These are phyloP conservation scores for Gypsophila paniculata DNA, from an alignment of 179 eudicot genomes.

Conservation along the genomic window DNA sequence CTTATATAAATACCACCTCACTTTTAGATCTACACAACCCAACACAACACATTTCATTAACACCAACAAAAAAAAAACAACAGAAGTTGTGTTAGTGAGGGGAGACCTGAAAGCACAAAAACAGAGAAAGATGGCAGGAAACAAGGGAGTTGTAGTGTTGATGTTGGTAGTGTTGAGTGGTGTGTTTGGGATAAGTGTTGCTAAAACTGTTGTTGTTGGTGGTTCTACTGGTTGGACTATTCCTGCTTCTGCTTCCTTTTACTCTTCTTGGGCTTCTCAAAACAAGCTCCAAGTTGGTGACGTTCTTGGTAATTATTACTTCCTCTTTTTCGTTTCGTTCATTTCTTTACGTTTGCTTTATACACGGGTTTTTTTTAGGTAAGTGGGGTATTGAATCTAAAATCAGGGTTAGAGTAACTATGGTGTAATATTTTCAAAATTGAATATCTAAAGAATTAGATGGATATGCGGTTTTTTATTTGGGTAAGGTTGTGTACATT, in stretches of 20 bases:
- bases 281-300: constrained; percentile 34
- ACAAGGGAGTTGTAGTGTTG: constrained; percentile 9
- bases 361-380: no score
- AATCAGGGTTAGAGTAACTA: no score
- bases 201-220: constrained; percentile 35
- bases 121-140: constrained; percentile 25
- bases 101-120: neutral
- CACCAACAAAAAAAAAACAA: constrained; percentile 11
- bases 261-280: constrained; percentile 38
- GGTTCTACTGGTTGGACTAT: constrained; percentile 40
- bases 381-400: no score
- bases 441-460: no score
- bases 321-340: neutral
- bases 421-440: no score
- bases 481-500: no score
- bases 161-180: constrained; percentile 21
- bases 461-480: no score
- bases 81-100: no score
- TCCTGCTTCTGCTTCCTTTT: constrained; percentile 24
- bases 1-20: constrained; percentile 10
- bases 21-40: neutral
- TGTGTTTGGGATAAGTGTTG: constrained; percentile 23
- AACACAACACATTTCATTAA: neutral
- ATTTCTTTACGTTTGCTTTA: neutral
- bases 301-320: constrained; percentile 30